Percentiles rank a stretch among this genome's conserved stretches.
Conservation (phyloP, 1,284 basidiomycete genomes). For the Cryptococcus depauperatus region DNA sequence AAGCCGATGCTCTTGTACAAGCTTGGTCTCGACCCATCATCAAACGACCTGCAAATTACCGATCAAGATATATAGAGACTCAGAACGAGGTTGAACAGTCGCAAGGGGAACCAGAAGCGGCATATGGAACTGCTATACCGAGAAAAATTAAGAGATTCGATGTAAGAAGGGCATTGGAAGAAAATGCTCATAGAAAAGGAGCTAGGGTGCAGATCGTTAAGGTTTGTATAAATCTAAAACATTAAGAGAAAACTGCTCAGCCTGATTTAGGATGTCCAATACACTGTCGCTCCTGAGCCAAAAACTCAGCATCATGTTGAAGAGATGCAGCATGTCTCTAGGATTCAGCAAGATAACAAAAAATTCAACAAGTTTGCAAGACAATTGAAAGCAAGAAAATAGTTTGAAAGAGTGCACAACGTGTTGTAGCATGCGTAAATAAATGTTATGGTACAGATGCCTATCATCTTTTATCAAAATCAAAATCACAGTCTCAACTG, state of each 20-base stretch:
- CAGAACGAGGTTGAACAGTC: constrained; percentile 18
- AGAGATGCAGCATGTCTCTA: constrained; percentile 32
- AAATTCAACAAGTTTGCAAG: constrained; percentile 43
- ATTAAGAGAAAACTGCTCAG: constrained; percentile 4
- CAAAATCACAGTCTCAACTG: constrained; percentile 3
- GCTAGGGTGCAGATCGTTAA: constrained; percentile 28
- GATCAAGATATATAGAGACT: constrained; percentile 38
- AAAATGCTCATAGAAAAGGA: constrained; percentile 34
- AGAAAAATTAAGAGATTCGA: constrained; percentile 31
- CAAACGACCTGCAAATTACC: constrained; percentile 76
- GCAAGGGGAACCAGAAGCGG: constrained; percentile 2
- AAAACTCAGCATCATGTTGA: constrained; percentile 27
- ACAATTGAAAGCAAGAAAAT: constrained; percentile 18
- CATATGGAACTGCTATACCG: constrained; percentile 5
- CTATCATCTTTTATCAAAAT: not conserved
- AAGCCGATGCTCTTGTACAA: constrained; percentile 77
- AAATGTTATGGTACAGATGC: not conserved
- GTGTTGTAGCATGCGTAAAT: constrained; percentile 6
- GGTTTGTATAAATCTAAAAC: constrained; percentile 17
- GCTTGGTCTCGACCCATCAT: constrained; percentile 91
- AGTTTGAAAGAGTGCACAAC: not conserved
- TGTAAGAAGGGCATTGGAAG: constrained; percentile 25
- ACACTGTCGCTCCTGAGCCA: constrained; percentile 36
- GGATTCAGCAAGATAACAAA: constrained; percentile 37
- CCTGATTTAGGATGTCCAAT: constrained; percentile 33